Evolutionary conservation across 2,329 filamentous ascomycete genomes (phyloP), one percentile per base, ranked within the genome.

Genomic region (Botryotinia convoluta): DNA sequence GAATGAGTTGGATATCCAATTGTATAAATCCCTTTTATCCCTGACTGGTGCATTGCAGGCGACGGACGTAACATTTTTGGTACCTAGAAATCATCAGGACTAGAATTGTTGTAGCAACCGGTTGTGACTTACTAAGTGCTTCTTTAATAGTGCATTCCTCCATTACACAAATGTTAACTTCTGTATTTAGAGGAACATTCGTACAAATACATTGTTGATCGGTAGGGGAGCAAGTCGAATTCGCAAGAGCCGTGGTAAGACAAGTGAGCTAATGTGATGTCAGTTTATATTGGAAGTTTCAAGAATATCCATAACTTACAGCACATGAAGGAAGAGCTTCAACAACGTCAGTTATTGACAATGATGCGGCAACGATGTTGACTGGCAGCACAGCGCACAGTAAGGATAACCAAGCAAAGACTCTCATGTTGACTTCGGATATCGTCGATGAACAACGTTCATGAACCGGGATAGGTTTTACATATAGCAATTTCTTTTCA

Each of bases 141-240:
- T 72, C 48, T n/a, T 72, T 72, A 4, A 72, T 32, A 12, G 70
- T 67, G 26, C 70, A 72, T 32, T 16, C 10, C n/a, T 10, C 6
- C 61, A n/a, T n/a, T 57, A 67, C 61, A 67, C 70, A 72, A 4
- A 26, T 44, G 4, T 72, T 45, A 14, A 72, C 2, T 32, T 48
- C n/a, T 26, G 39, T 9, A 9, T 67, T 59, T 18, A 67, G 6
- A 18, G 60, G 70, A 22, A 59, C 37, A 18, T 72, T 72, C 20
- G 70, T 67, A 18, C 70, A 72, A 37, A 72, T 72, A 42, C 70
- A 72, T 67, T 51, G 61, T 32, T 67, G 39, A 59, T 72, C 70
- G 18, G 70, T 72, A 37, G 37, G 61, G 18, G 70, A 42, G 32
- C 70, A 72, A 7, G 70, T 59, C 32, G 61, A 67, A 22, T 67